Evolutionary conservation across 352 stramenopile species (phyloP), one percentile per base, ranked within the genome.

Genomic region (Globisporangium radiosum): DNA sequence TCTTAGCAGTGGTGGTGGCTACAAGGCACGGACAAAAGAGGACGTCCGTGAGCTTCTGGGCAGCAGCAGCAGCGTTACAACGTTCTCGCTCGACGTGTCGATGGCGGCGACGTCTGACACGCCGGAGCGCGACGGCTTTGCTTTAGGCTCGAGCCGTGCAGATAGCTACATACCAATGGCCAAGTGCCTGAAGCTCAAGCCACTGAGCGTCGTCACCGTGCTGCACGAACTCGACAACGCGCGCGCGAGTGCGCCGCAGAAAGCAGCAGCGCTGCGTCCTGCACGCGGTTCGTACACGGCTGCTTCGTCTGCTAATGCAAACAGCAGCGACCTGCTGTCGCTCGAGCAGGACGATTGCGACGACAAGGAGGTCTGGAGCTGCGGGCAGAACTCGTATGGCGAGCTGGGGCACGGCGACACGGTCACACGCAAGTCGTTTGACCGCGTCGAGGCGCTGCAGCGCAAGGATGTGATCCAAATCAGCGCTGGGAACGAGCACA

Each of bases 321-420:
- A 33, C 19, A n/a, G 25, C 7, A 52, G 54, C 7, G 36, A 7
- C 6, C 45, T 64, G 33, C 13, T 47, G 43, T 7, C 43, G 10
- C 19, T 64, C 10, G 63, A 52, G 15, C 65, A 81, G 7, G 69
- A 78, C 9, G 68, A 76, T 7, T 68, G 70, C 6, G 83, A 92
- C 33, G 78, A 94, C 25, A 76, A 72, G 14, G 86, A 97, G 72
- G 90, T 97, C 3, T 98, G 92, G 91, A 97, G 85, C 47, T 97
- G 91, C 69, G 92, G 92, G 2, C 92, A 98, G 64, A 98, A 98
- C 53, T 96, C 87, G 17, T 98, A 98, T 57, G 92, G 92, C 17
- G 92, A 97, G 56, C 76, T 98, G 10, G 92, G 84, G 4, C 87
- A 96, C 59, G 89, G 89, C n/a, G 92, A 98, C 57, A 95, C 88